Conservation (phyloP, 495 filamentous ascomycete genomes). For the Aspergillus carlsbadensis region DNA sequence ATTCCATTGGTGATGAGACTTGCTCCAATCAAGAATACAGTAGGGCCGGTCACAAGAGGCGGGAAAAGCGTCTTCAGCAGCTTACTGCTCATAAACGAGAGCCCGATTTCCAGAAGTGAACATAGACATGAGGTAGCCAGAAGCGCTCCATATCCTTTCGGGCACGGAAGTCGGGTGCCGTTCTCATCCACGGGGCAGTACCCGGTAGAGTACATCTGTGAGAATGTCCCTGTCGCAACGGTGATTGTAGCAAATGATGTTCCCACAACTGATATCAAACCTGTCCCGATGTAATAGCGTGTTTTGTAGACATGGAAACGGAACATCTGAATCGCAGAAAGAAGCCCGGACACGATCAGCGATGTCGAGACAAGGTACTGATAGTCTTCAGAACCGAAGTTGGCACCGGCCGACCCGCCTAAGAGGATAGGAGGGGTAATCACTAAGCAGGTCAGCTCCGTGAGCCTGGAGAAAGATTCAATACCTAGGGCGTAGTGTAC, state of each 20-base stretch:
- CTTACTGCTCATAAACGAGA: slow-evolving; percentile 58
- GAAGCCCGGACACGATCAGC: slow-evolving; percentile 78
- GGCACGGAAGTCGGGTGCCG: slow-evolving; percentile 73
- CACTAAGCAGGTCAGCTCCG: slow-evolving; percentile 29
- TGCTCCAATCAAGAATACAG: slow-evolving; percentile 76
- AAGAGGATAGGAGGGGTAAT: slow-evolving; percentile 84
- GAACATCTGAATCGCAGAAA: slow-evolving; percentile 80
- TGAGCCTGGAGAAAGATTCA: neutral
- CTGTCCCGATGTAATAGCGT: slow-evolving; percentile 84
- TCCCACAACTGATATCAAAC: slow-evolving; percentile 83
- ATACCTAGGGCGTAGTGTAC: slow-evolving; percentile 27
- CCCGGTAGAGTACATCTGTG: slow-evolving; percentile 84
- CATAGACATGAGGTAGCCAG: slow-evolving; percentile 69
- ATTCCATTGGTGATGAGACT: slow-evolving; percentile 74
- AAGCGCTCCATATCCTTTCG: slow-evolving; percentile 80
- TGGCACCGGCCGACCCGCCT: slow-evolving; percentile 60
- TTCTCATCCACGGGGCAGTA: slow-evolving; percentile 63
- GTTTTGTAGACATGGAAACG: slow-evolving; percentile 79
- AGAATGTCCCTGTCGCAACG: slow-evolving; percentile 72
- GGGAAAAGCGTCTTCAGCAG: slow-evolving; percentile 79
- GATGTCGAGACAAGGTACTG: slow-evolving; percentile 90
- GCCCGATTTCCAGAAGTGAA: slow-evolving; percentile 41
- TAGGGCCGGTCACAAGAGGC: slow-evolving; percentile 84
- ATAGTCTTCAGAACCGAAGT: slow-evolving; percentile 56
- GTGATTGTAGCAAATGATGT: slow-evolving; percentile 83